Base-by-base conservation (phyloP, 2,329 filamentous ascomycete species). In the Chaetomium strumarium region DNA sequence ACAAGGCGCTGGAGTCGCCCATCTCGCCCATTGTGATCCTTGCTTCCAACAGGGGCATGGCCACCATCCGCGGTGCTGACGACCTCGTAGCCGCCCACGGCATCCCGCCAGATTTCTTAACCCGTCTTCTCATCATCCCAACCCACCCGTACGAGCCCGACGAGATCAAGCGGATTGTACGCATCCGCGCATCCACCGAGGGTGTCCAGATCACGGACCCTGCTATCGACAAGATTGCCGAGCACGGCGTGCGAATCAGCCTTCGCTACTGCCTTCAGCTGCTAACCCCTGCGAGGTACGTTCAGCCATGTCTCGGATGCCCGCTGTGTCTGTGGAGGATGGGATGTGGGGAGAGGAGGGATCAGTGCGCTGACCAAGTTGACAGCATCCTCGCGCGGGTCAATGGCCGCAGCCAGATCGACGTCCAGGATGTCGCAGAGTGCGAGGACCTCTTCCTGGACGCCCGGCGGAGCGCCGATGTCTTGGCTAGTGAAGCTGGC, bases 21-120 rank as follows among this genome's bases (percentile, higher is more conserved):
- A 95, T 99, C 66, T 92, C 92, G 1, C 93, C 93, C 53, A 96
- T 99, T 66, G 93, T 99, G 56, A 93, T 99, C 61, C 85, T 99
- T 56, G 93, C 93, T 55, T 97, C 93, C 39, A 99, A 99, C 75
- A 86, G 93, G 64, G 93, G 93, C 69, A 86, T 91, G 77, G 92
- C 89, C 59, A 88, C 90, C 60, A 93, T 99, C 67, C 88, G 90
- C 63, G 92, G 92, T 66, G 92, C 88, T 52, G 80, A 86, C 62
- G 82, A 88, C 68, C 79, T 93, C 66, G 78, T 87, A 62, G 90
- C 90, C 51, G 89, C 93, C 4, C 93, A 99, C 72, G 93, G 93
- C 66, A 86, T 99, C 62, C 93, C 93, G 14, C 83, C 92, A 10
- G 93, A 99, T 70, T 90, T 99, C 62, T 80, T 99, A 51, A 87